Conservation (phyloP, 2,329 filamentous ascomycete species). For the Annulohypoxylon truncatum region DNA sequence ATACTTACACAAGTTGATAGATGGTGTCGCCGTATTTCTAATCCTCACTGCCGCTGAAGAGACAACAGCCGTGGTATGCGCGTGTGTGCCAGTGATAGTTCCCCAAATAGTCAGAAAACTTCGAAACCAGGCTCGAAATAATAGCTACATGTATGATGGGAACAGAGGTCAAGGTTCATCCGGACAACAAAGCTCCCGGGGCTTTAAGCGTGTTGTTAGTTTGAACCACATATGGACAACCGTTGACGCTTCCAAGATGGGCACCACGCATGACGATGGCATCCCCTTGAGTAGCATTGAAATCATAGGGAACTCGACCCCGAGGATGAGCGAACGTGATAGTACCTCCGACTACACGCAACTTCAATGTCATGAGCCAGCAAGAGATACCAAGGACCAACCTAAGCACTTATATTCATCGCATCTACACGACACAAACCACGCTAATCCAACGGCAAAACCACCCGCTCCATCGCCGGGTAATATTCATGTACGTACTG, state of each 20-base stretch:
- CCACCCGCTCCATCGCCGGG: background rate
- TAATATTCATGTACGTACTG: conserved; percentile 36
- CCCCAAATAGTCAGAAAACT: conserved; percentile 35
- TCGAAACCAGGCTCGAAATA: conserved; percentile 6
- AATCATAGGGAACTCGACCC: conserved; percentile 14
- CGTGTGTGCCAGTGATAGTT: conserved; percentile 41
- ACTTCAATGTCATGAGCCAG: background rate
- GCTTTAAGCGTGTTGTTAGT: conserved; percentile 40
- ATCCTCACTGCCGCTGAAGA: conserved; percentile 45
- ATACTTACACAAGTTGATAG: conserved; percentile 20
- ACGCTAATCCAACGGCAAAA: background rate
- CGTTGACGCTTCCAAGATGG: conserved; percentile 20
- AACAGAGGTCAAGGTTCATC: conserved; percentile 28
- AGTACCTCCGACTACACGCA: background rate
- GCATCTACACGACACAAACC: background rate
- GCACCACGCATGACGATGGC: conserved; percentile 27
- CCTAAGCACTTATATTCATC: background rate
- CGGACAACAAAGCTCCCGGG: conserved; percentile 29
- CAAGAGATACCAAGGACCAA: conserved; percentile 6
- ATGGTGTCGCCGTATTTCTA: conserved; percentile 43
- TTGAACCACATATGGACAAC: conserved; percentile 38
- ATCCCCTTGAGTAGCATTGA: conserved; percentile 34
- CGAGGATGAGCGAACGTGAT: conserved; percentile 1
- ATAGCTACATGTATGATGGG: conserved; percentile 18
- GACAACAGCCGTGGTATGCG: conserved; percentile 45